Evolutionary conservation across 345 rosid species (phyloP), one percentile per base, ranked within the genome.

Genomic region (Syzygium jambos): DNA sequence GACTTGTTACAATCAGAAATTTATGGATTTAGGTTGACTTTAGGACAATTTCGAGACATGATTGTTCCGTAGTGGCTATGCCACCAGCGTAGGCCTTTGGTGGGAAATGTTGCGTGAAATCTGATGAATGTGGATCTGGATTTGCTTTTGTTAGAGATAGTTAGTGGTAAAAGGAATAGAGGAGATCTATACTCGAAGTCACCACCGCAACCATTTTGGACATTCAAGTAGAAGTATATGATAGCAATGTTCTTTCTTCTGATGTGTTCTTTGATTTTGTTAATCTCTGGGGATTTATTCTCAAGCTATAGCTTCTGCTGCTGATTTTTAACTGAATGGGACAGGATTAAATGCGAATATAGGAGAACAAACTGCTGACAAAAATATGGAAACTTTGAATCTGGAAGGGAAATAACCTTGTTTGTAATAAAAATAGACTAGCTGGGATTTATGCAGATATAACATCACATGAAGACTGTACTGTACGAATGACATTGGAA

Each of bases 41-140:
- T 11, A 57, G 63, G 63, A 25, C 14, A 57, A 29, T 23, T 57
- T 57, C 29, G 63, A 57, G 63, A 57, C 63, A 27, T 57, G 63
- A 57, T 25, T 57, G 27, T 27, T 25, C n/a, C 14, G 25, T 25
- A 57, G 63, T 57, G 63, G 63, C 68, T 41, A 87, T 87, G 88
- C 82, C 89, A 19, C 88, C 88, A 13, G 86, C 88, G 41, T 78
- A 85, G 56, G 92, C 92, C 16, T 43, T 91, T 25, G 91, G 90
- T 63, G 93, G 94, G 7, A n/a, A 88, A 41, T 91, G 92, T 87
- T 92, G 91, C 4, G 68, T 89, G 14, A 93, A 92, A 85, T 90
- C 93, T 19, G 94, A 93, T 87, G 93, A 92, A 14, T 92, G 91
- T 87, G 92, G 93, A 85, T 92, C 89, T 34, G 93, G 95, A 14